These are phyloP conservation scores for Mycena galericulata DNA, from an alignment of 768 basidiomycete species.

Conservation along the genomic window DNA sequence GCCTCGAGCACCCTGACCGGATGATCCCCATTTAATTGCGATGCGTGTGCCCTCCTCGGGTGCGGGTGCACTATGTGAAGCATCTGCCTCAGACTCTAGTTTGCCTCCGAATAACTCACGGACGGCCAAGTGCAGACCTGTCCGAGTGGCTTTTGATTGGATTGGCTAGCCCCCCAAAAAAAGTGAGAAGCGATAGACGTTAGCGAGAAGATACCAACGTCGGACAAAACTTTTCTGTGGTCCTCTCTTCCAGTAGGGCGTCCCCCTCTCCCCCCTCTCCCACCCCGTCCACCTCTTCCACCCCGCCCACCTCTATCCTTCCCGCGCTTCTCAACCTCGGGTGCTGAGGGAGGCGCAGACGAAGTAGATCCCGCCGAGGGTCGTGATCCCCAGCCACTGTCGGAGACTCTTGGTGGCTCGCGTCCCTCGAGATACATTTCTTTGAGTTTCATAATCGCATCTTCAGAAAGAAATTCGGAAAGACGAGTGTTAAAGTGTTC, in stretches of 20 bases:
- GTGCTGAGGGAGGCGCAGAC: conserved; percentile 33
- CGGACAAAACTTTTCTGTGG: conserved; percentile 79
- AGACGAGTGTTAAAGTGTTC: conserved; percentile 68
- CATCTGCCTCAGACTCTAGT: conserved; percentile 86
- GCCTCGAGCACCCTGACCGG: conserved; percentile 60
- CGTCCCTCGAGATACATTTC: conserved; percentile 85
- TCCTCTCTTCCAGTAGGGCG: conserved; percentile 63
- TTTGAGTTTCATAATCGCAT: conserved; percentile 72
- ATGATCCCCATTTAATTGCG: conserved; percentile 79
- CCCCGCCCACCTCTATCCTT: conserved; percentile 57
- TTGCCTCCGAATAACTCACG: conserved; percentile 87
- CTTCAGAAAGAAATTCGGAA: conserved; percentile 71
- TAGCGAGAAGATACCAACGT: conserved; percentile 65
- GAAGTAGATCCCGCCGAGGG: conserved; percentile 36
- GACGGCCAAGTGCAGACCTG: conserved; percentile 83
- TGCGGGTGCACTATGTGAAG: conserved; percentile 50
- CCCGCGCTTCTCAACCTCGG: conserved; percentile 42
- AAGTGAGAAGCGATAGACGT: conserved; percentile 33
- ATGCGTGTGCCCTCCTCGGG: conserved; percentile 81
- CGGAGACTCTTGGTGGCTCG: conserved; percentile 78
- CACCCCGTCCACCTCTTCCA: conserved; percentile 55
- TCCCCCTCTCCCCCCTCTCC: conserved; percentile 57
- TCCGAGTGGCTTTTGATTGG: conserved; percentile 81
- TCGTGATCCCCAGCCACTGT: conserved; percentile 79
- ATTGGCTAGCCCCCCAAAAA: conserved; percentile 76